Percentiles rank a stretch among this genome's conserved stretches.
Conservation (phyloP, 768 basidiomycete species). For the Strobilomyces dryophilus region DNA sequence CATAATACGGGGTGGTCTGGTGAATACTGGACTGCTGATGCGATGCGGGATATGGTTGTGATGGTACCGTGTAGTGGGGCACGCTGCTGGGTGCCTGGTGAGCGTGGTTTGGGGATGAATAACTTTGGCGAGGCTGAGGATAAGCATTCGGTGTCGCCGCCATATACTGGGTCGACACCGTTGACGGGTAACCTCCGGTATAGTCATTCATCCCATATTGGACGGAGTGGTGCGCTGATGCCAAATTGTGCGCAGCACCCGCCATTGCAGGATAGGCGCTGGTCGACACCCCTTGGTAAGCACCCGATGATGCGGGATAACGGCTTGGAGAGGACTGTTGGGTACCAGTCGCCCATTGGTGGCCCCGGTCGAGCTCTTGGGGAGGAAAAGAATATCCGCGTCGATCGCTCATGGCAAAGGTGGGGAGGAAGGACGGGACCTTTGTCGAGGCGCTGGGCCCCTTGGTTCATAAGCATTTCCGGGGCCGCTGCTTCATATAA, state of each 20-base stretch:
- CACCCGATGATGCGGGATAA: slow-evolving; percentile 19
- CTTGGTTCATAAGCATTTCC: slow-evolving; percentile 33
- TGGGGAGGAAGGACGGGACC: slow-evolving; percentile 4
- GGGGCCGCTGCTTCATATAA: slow-evolving; percentile 30
- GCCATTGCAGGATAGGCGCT: slow-evolving; percentile 17
- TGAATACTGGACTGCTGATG: slow-evolving; percentile 18
- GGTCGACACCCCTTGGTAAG: slow-evolving; percentile 18
- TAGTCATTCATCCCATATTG: slow-evolving; percentile 25
- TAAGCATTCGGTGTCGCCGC: slow-evolving; percentile 13
- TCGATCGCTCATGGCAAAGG: slow-evolving; percentile 25
- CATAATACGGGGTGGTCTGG: slow-evolving; percentile 34
- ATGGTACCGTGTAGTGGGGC: slow-evolving; percentile 28
- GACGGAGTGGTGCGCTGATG: slow-evolving; percentile 15
- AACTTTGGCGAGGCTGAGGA: slow-evolving; percentile 24
- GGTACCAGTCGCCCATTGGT: slow-evolving; percentile 22
- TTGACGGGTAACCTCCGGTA: slow-evolving; percentile 10
- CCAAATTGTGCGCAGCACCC: slow-evolving; percentile 16
- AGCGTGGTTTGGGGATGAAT: slow-evolving; percentile 24
- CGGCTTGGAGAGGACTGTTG: slow-evolving; percentile 19
- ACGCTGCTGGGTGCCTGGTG: slow-evolving; percentile 34
- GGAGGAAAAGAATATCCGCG: slow-evolving; percentile 28
- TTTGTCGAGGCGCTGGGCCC: slow-evolving; percentile 7
- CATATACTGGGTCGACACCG: slow-evolving; percentile 22
- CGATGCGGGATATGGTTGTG: slow-evolving; percentile 27
- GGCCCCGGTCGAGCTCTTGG: slow-evolving; percentile 12